Base-by-base conservation (phyloP, 805 yeast genomes). In the Candida ascalaphidarum region DNA sequence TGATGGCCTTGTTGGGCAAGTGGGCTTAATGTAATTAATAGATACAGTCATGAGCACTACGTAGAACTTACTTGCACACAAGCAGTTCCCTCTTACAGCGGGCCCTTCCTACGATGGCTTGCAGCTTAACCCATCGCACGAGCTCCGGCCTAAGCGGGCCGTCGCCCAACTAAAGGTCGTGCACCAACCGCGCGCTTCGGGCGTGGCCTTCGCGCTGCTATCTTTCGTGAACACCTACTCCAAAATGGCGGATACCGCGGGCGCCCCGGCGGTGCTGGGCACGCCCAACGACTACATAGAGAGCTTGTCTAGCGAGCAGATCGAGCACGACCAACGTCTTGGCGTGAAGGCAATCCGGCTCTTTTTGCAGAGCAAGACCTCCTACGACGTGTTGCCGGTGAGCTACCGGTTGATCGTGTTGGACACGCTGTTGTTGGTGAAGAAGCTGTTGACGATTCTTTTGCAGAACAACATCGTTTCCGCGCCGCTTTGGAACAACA, bases 321-420 rank as follows among this genome's bases (percentile, higher is more conserved):
- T 63, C 22, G 64, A 66, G 32, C 63, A 64, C 32, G 85, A 80
- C 44, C 95, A 85, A 48, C 65, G 64, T 35, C 56, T 71, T n/a
- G 94, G 92, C 1, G 69, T 85, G 33, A 74, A 75, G 40, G 85
- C 94, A 12, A 92, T 92, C 35, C 65, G 96, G 26, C 61, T 74
- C 18, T 92, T 92, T 46, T 61, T 92, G 23, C 81, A 84, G 46
- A 77, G 92, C 27, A 89, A 89, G 51, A 88, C 95, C 0, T 85
- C 96, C 1, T 92, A 92, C 52, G 99, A 92, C 47, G 98, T 92
- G 14, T 66, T 92, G 23, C 98, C 99, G 2, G 97, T 92, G 20
- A 80, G 94, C 13, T 92, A 89, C 53, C 68, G 96, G 43, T 68
- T 92, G 45, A 81, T 92, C 31, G 97, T 92, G 26, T 73, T 92